These are phyloP conservation scores for Fallopia convolvulus DNA, from an alignment of 148 eudicot species.

Conservation along the genomic window DNA sequence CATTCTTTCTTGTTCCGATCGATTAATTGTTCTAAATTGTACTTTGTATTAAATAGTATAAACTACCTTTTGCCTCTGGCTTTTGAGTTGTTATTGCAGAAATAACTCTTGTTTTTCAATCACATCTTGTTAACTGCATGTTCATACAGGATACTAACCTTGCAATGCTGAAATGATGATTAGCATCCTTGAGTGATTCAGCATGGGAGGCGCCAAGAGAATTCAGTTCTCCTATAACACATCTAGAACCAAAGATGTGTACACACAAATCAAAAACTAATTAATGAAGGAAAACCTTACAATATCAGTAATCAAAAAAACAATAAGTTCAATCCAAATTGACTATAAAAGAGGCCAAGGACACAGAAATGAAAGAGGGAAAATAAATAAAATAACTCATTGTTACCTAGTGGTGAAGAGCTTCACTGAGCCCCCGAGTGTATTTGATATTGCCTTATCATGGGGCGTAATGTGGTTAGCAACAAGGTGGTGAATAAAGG, in stretches of 20 bases:
- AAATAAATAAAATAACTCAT: neutral
- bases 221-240: slow-evolving; percentile 70
- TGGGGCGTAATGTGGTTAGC: slow-evolving; percentile 44
- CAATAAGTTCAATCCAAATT: neutral
- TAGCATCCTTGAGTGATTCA: slow-evolving; percentile 53
- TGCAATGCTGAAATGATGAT: slow-evolving; percentile 37
- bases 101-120: neutral
- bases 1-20: neutral
- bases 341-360: neutral
- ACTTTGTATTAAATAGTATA: neutral
- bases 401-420: slow-evolving; percentile 67
- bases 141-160: slow-evolving; percentile 36
- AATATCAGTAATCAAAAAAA: too few species aligned
- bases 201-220: slow-evolving; percentile 54
- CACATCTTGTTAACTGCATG: neutral
- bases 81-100: neutral
- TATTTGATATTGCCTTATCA: slow-evolving; percentile 43
- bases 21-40: neutral
- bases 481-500: slow-evolving; percentile 70
- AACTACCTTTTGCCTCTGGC: neutral
- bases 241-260: slow-evolving; percentile 30
- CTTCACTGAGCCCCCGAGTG: slow-evolving; percentile 54
- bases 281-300: too few species aligned
- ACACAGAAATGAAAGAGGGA: neutral
- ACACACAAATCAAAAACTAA: neutral